Evolutionary conservation across 2,329 filamentous ascomycete genomes (phyloP).

Genomic region (Aspergillus ibericus): DNA sequence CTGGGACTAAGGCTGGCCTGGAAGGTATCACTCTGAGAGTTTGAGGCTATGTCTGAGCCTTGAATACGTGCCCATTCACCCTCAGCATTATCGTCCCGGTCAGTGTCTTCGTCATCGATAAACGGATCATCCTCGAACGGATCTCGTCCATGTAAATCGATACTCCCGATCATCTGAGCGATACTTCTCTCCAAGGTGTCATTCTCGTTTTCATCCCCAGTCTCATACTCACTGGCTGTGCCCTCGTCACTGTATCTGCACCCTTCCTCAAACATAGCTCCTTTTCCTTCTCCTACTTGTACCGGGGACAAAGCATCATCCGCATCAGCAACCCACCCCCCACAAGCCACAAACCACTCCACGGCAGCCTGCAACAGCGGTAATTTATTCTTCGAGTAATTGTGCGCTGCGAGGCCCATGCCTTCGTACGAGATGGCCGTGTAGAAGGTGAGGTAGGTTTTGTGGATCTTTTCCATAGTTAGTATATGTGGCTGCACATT

Average conservation of each 20-base stretch:
- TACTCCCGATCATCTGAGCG: not conserved
- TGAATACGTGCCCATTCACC: no score
- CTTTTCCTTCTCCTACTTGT: not conserved
- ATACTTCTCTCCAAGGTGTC: no score
- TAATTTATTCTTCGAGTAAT: constrained; percentile 48
- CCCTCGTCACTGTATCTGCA: not conserved
- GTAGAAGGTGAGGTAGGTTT: constrained; percentile 49
- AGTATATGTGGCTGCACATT: not conserved
- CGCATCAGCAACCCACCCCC: constrained; percentile 30
- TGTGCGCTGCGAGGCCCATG: constrained; percentile 48
- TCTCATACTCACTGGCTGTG: not conserved
- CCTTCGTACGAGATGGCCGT: constrained; percentile 48
- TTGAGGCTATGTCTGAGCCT: no score
- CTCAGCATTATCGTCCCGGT: not conserved
- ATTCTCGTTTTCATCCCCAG: not conserved
- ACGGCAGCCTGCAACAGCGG: constrained; percentile 42
- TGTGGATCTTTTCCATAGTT: constrained; percentile 21
- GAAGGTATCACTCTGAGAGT: no score
- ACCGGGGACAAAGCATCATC: constrained; percentile 18
- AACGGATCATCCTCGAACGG: constrained; percentile 28
- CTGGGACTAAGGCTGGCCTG: no score
- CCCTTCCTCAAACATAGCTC: not conserved
- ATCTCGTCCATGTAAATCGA: not conserved
- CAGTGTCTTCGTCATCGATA: constrained; percentile 13
- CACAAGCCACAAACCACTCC: constrained; percentile 34